phyloP scores from a whole-genome alignment of 345 rosid genomes.

The Eucalyptus microcorys region DNA sequence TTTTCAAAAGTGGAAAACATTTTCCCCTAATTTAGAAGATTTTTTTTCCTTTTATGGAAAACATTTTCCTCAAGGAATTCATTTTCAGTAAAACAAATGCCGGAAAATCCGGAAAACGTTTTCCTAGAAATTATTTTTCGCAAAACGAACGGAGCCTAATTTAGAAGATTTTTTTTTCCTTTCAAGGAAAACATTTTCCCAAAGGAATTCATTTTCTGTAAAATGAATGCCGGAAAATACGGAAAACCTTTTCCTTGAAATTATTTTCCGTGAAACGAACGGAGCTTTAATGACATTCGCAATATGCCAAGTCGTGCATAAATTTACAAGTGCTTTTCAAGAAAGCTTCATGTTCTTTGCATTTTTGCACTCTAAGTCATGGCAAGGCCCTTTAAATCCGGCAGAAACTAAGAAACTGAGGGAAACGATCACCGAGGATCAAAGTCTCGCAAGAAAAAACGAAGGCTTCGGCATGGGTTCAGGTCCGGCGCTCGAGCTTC shows the following conservation, averaged over 20 bases:
- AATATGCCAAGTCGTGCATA: background rate
- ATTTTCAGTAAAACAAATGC: too few relatives aligned
- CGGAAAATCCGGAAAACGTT: rapidly evolving
- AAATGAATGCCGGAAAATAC: rapidly evolving
- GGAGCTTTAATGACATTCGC: background rate
- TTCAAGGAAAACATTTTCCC: too few relatives aligned
- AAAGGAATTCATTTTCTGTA: too few relatives aligned
- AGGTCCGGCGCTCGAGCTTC: background rate
- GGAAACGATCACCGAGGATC: background rate
- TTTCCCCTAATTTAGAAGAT: too few relatives aligned
- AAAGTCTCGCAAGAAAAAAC: background rate
- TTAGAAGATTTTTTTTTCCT: too few relatives aligned
- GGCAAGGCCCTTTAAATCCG: background rate
- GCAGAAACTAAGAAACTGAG: background rate
- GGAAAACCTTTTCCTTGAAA: rapidly evolving
- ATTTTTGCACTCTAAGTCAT: background rate
- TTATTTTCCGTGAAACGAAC: too few relatives aligned
- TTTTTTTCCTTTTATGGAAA: too few relatives aligned
- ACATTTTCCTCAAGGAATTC: too few relatives aligned
- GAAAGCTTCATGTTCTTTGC: background rate
- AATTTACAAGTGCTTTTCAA: background rate
- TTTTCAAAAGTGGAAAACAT: too few relatives aligned
- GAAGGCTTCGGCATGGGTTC: background rate
- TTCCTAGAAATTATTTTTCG: too few relatives aligned
- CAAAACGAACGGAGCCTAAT: too few relatives aligned